A percentile compares a stretch with the other conserved stretches of the same genome.
Evolutionary conservation across 2,329 filamentous ascomycete genomes (phyloP).

Genomic region (Tolypocladium amazonense): DNA sequence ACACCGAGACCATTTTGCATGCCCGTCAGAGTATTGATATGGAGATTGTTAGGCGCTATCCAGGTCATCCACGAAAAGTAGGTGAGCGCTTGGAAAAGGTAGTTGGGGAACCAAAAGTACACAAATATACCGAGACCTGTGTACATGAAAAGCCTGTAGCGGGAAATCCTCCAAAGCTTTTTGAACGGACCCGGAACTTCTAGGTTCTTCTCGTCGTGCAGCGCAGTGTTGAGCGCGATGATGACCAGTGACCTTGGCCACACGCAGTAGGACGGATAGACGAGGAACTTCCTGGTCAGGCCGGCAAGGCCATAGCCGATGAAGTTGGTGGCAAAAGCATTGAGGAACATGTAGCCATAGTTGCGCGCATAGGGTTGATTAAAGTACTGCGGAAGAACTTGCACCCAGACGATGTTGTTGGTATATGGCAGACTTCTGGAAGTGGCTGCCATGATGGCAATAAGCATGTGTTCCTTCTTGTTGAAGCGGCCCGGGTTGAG

Average conservation of each 20-base stretch:
- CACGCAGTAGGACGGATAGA: slow-evolving; percentile 40
- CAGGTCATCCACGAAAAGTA: slow-evolving; percentile 43
- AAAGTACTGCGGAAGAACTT: slow-evolving; percentile 36
- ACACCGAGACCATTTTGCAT: slow-evolving; percentile 24
- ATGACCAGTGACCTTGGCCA: slow-evolving; percentile 43
- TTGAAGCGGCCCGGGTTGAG: slow-evolving; percentile 42
- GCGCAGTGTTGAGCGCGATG: slow-evolving; percentile 36
- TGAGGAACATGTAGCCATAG: slow-evolving; percentile 38
- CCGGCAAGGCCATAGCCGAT: slow-evolving; percentile 47
- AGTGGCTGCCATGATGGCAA: slow-evolving; percentile 45
- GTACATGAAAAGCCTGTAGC: slow-evolving; percentile 35
- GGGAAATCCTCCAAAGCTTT: slow-evolving; percentile 27
- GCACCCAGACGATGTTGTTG: slow-evolving; percentile 37
- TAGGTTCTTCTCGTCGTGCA: slow-evolving; percentile 30
- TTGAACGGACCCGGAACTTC: slow-evolving; percentile 17
- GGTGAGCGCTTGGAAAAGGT: slow-evolving; percentile 34
- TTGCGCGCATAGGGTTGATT: slow-evolving; percentile 36
- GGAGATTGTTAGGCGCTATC: slow-evolving; percentile 34
- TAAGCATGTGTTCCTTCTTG: slow-evolving; percentile 46
- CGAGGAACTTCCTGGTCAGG: slow-evolving; percentile 35
- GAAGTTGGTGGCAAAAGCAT: slow-evolving; percentile 40
- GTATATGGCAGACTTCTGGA: slow-evolving; percentile 37
- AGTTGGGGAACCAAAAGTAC: slow-evolving; percentile 45
- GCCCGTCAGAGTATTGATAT: slow-evolving; percentile 26
- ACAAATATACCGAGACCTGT: slow-evolving; percentile 35